Percentiles rank a stretch among this genome's conserved stretches.
Evolutionary conservation across 257 asterid genomes (phyloP).

Genomic region (Osmanthus fragrans): DNA sequence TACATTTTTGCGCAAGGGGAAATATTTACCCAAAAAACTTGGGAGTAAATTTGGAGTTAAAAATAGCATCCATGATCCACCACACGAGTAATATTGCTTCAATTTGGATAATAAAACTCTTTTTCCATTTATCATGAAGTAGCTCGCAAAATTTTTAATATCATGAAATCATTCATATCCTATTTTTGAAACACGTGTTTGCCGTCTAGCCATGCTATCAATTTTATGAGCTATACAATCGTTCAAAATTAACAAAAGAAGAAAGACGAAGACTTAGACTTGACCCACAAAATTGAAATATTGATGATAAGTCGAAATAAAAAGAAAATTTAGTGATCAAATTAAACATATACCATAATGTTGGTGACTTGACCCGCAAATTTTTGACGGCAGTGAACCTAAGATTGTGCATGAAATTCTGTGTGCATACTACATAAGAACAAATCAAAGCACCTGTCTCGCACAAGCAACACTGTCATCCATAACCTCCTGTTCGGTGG

Average conservation of each 20-base stretch:
- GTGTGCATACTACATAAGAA: conserved; percentile 20
- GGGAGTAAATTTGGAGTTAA: too few species aligned
- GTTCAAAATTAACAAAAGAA: background rate
- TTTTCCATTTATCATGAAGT: too few species aligned
- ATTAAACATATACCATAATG: background rate
- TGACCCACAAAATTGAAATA: background rate
- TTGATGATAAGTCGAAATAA: background rate
- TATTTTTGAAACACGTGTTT: too few species aligned
- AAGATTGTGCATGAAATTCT: conserved; percentile 36
- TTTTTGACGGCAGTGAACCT: background rate
- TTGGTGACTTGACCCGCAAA: background rate
- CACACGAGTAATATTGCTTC: too few species aligned
- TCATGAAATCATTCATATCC: too few species aligned
- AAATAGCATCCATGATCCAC: too few species aligned
- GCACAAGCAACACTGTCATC: background rate
- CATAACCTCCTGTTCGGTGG: conserved; percentile 17
- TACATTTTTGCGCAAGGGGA: too few species aligned
- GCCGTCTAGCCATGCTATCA: background rate
- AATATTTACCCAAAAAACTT: background rate
- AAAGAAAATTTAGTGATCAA: background rate
- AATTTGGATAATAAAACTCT: too few species aligned
- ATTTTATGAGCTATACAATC: background rate
- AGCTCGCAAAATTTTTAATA: too few species aligned
- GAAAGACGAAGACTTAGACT: background rate
- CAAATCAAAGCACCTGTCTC: conserved; percentile 16